Conservation (phyloP, 2,329 filamentous ascomycete species). For the Penicillium expansum region DNA sequence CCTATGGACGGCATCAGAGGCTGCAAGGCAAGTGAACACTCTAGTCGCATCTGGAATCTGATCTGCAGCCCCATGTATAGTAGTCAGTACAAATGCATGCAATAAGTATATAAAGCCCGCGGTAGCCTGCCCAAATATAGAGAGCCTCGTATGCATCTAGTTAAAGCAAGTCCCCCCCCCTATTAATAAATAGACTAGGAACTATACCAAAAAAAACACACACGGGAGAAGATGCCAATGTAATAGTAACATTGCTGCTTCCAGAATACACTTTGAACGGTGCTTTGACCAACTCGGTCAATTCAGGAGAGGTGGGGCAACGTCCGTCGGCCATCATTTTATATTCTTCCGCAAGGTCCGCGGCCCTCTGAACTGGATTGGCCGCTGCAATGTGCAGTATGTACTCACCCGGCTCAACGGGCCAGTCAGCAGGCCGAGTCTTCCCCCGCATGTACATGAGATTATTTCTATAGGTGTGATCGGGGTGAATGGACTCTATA, state of each 20-base stretch:
- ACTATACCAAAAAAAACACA: not conserved
- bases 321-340: conserved; percentile 4
- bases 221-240: not conserved
- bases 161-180: not conserved
- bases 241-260: conserved; percentile 6
- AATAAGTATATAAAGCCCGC: not conserved
- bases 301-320: conserved; percentile 27
- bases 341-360: conserved; percentile 21
- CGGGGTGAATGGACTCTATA: not conserved
- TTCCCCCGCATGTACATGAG: conserved; percentile 1
- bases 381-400: conserved; percentile 1
- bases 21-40: conserved; percentile 3
- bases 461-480: not conserved
- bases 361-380: conserved; percentile 7
- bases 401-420: not conserved
- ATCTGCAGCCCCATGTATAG: conserved; percentile 7
- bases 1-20: conserved; percentile 1
- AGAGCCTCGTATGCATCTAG: not conserved
- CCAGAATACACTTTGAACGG: conserved; percentile 11
- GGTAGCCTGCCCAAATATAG: not conserved
- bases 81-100: not conserved
- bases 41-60: conserved; percentile 4
- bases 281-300: conserved; percentile 24
- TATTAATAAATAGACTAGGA: not conserved
- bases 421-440: conserved; percentile 3